These are phyloP conservation scores for Cyberlindnera mrakii DNA, from an alignment of 805 yeast genomes.

Conservation along the genomic window DNA sequence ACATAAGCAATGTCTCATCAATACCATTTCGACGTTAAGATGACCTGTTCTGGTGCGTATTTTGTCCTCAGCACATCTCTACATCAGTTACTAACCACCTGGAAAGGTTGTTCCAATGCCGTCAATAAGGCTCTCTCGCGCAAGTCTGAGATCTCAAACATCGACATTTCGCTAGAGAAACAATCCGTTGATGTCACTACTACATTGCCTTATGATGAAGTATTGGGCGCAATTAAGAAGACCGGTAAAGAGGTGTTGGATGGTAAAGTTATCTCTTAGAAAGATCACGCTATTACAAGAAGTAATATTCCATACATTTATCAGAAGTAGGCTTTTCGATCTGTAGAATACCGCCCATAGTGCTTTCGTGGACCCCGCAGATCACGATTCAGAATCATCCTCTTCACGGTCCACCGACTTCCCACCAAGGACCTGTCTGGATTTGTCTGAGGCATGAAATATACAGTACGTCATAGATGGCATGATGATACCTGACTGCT, in stretches of 20 bases:
- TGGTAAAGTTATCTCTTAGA: constrained; percentile 44
- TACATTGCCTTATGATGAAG: constrained; percentile 62
- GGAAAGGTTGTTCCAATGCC: constrained; percentile 74
- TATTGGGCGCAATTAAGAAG: constrained; percentile 75
- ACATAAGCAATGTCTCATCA: constrained; percentile 35
- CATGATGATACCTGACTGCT: constrained; percentile 1
- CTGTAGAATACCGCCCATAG: constrained; percentile 52
- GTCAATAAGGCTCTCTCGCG: constrained; percentile 68
- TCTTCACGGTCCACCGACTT: constrained; percentile 37
- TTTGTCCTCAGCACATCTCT: background rate
- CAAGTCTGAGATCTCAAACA: constrained; percentile 66
- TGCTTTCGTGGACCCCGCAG: constrained; percentile 49
- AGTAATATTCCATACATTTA: constrained; percentile 37
- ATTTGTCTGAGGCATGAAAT: constrained; percentile 54
- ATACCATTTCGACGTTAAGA: constrained; percentile 75
- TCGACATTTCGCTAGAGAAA: constrained; percentile 69
- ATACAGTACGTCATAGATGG: constrained; percentile 31
- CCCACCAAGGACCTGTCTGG: constrained; percentile 43
- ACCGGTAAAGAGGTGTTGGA: constrained; percentile 81
- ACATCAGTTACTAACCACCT: constrained; percentile 1
- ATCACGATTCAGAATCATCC: constrained; percentile 40
- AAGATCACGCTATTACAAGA: background rate
- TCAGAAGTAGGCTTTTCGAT: constrained; percentile 33
- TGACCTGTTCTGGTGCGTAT: constrained; percentile 66
- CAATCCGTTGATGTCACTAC: constrained; percentile 81